Conservation (phyloP, 306 rosid genomes). For the Cyamopsis tetragonoloba region DNA sequence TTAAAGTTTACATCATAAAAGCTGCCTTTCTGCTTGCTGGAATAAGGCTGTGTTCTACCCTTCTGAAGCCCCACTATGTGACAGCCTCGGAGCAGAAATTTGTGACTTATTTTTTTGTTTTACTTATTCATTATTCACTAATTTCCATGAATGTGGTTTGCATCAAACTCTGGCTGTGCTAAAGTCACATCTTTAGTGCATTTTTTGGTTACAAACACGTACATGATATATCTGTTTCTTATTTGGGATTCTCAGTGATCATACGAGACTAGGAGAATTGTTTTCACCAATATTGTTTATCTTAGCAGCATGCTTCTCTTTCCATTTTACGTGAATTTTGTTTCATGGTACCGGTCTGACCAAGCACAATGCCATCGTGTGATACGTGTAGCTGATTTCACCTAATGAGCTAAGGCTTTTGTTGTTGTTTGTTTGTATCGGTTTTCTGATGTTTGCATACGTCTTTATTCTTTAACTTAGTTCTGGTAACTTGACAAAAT, state of each 20-base stretch:
- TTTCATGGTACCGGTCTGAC: not conserved
- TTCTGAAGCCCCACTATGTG: not conserved
- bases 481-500: not conserved
- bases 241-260: conserved; percentile 15
- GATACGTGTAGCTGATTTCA: no score
- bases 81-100: not conserved
- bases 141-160: not conserved
- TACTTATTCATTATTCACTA: not conserved
- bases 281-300: not conserved
- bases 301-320: not conserved
- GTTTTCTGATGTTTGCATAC: no score
- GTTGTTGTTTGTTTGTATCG: no score
- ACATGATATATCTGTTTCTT: conserved; percentile 13
- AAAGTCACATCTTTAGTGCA: conserved; percentile 4
- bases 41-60: no score
- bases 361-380: no score
- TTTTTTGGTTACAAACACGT: not conserved
- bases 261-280: not conserved
- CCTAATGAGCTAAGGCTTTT: no score
- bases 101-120: not conserved
- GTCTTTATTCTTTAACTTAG: not conserved
- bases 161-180: not conserved
- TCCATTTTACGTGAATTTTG: conserved; percentile 11
- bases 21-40: no score
- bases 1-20: no score